These are phyloP conservation scores for Scheffersomyces spartinae DNA, from an alignment of 805 yeast species.

Conservation along the genomic window DNA sequence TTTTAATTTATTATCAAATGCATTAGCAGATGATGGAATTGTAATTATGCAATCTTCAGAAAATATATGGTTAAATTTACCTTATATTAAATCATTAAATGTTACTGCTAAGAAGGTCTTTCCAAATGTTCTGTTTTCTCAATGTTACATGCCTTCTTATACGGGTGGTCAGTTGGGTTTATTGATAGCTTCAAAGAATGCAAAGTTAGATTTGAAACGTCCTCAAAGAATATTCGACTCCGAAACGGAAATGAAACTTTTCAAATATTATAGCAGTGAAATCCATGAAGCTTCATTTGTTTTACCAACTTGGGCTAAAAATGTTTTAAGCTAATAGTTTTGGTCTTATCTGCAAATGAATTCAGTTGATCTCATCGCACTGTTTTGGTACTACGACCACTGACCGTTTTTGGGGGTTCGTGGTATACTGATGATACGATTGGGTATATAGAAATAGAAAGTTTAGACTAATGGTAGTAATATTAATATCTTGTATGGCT, in stretches of 20 bases:
- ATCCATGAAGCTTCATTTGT: slow-evolving; percentile 68
- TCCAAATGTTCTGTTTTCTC: slow-evolving; percentile 51
- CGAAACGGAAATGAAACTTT: slow-evolving; percentile 35
- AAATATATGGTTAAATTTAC: slow-evolving; percentile 63
- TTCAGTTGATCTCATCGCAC: too few species aligned
- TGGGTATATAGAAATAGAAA: too few species aligned
- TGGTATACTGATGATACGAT: too few species aligned
- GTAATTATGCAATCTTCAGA: slow-evolving; percentile 74
- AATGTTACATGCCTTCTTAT: slow-evolving; percentile 78
- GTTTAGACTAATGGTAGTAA: too few species aligned
- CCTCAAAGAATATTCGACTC: slow-evolving; percentile 40
- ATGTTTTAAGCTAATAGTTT: slow-evolving; percentile 12
- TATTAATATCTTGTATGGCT: too few species aligned
- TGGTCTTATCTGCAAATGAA: neutral
- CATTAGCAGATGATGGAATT: slow-evolving; percentile 52
- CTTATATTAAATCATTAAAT: slow-evolving; percentile 37
- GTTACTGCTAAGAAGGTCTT: slow-evolving; percentile 44
- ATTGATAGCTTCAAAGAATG: slow-evolving; percentile 56
- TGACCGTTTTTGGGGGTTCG: too few species aligned
- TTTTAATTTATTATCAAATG: slow-evolving; percentile 53
- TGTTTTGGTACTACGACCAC: too few species aligned
- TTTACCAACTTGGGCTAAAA: slow-evolving; percentile 69
- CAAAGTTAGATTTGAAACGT: slow-evolving; percentile 27
- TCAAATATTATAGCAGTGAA: slow-evolving; percentile 53
- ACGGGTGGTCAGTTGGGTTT: slow-evolving; percentile 84